Conservation (phyloP, 148 eudicot genomes). For the Chenopodium berlandieri region DNA sequence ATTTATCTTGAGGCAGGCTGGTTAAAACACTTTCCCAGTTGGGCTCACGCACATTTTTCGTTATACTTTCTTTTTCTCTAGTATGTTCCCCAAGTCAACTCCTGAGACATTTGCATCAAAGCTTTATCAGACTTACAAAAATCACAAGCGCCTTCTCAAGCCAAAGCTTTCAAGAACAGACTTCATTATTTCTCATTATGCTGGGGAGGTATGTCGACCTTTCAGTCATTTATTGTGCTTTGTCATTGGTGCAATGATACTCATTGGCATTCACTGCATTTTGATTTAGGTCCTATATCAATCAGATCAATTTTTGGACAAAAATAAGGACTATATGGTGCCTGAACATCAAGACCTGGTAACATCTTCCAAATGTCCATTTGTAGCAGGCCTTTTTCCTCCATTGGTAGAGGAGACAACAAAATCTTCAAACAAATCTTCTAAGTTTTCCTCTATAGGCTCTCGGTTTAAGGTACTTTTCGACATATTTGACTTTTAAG, state of each 20-base stretch:
- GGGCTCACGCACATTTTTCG: conserved; percentile 19
- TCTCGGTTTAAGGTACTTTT: conserved; percentile 81
- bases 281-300: conserved; percentile 76
- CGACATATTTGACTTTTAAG: conserved; percentile 4
- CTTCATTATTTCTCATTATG: conserved; percentile 89
- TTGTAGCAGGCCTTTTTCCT: conserved; percentile 92
- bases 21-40: conserved; percentile 3
- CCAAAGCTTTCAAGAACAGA: conserved; percentile 93
- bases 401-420: conserved; percentile 63
- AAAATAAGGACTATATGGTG: conserved; percentile 94
- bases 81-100: conserved; percentile 99
- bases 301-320: conserved; percentile 96
- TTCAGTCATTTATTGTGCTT: background rate
- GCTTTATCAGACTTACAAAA: conserved; percentile 90
- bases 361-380: conserved; percentile 79
- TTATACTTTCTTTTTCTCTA: conserved; percentile 36
- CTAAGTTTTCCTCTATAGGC: conserved; percentile 95
- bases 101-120: conserved; percentile 90
- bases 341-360: conserved; percentile 93
- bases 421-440: conserved; percentile 55
- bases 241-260: conserved; percentile 4
- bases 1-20: background rate
- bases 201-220: conserved; percentile 74
- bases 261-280: conserved; percentile 10
- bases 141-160: conserved; percentile 85